Percentiles rank a stretch among this genome's conserved stretches.
These are phyloP conservation scores for Incumbomyces delicatus DNA, from an alignment of 2,329 filamentous ascomycete species.

Conservation along the genomic window DNA sequence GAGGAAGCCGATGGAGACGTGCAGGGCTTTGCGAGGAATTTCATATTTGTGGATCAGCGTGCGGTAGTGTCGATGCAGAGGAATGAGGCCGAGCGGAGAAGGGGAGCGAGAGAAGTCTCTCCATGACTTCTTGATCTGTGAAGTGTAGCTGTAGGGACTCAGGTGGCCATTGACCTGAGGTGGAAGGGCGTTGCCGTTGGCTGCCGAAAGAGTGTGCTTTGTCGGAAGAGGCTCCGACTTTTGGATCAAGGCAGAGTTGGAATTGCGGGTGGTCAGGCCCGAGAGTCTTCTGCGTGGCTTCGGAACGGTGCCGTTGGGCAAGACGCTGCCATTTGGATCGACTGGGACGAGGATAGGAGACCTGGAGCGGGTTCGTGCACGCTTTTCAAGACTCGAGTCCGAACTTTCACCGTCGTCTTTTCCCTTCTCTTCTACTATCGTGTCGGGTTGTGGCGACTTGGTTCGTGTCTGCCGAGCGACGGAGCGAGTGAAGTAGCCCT, in stretches of 20 bases:
- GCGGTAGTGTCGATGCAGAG: constrained; percentile 85
- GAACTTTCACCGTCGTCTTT: constrained; percentile 38
- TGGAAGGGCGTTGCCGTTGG: constrained; percentile 19
- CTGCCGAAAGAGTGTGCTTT: constrained; percentile 23
- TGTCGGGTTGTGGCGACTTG: constrained; percentile 43
- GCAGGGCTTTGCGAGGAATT: constrained; percentile 83
- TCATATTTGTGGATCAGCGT: constrained; percentile 93
- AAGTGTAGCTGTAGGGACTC: constrained; percentile 47
- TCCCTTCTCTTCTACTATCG: constrained; percentile 49
- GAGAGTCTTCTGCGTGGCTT: constrained; percentile 39
- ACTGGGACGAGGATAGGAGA: constrained; percentile 46
- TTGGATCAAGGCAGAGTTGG: constrained; percentile 22
- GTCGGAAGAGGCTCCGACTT: constrained; percentile 31
- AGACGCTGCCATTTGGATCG: constrained; percentile 11
- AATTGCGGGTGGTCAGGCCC: constrained; percentile 41
- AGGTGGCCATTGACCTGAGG: constrained; percentile 56
- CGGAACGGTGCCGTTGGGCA: constrained; percentile 14
- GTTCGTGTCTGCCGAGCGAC: constrained; percentile 43
- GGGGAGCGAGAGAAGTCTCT: constrained; percentile 83
- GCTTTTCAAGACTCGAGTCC: constrained; percentile 43
- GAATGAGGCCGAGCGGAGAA: constrained; percentile 85
- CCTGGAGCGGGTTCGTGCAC: constrained; percentile 61
- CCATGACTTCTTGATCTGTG: constrained; percentile 54
- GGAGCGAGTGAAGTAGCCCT: constrained; percentile 67
- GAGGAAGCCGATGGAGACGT: constrained; percentile 94